Conservation (phyloP, 495 filamentous ascomycete species). For the Penicillium mononematosum region DNA sequence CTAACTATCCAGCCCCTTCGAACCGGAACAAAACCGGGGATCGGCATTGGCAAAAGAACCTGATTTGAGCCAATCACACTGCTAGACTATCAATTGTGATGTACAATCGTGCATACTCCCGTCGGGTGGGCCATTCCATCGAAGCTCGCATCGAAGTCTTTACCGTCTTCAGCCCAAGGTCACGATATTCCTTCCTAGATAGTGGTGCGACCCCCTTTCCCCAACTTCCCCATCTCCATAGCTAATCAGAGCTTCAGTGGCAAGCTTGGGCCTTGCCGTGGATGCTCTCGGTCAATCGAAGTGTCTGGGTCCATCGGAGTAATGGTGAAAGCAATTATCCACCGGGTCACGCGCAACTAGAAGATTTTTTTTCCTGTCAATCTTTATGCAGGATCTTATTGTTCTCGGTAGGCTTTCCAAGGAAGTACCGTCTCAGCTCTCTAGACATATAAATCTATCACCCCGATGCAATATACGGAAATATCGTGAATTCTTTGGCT, state of each 20-base stretch:
- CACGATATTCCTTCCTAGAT: constrained; percentile 18
- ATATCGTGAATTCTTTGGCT: constrained; percentile 8
- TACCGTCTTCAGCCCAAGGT: constrained; percentile 28
- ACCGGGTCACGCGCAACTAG: constrained; percentile 31
- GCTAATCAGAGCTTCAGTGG: constrained; percentile 17
- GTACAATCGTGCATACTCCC: constrained; percentile 28
- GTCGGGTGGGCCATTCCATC: constrained; percentile 33
- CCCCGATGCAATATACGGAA: constrained; percentile 1
- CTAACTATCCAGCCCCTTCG: not conserved
- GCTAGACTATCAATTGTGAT: constrained; percentile 3
- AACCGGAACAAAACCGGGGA: not conserved
- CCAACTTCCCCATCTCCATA: not conserved
- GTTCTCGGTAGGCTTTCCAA: constrained; percentile 25
- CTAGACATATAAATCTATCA: constrained; percentile 17
- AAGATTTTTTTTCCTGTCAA: constrained; percentile 21
- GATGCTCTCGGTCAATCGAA: constrained; percentile 23
- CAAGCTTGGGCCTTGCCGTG: constrained; percentile 19
- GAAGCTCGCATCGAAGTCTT: constrained; percentile 28
- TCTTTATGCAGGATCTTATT: constrained; percentile 13
- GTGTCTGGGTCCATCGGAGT: constrained; percentile 29
- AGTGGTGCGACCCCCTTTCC: constrained; percentile 6
- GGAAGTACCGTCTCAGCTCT: constrained; percentile 20
- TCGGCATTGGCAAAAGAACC: not conserved
- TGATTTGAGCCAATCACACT: not conserved
- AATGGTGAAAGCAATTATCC: constrained; percentile 35